These are phyloP conservation scores for Barbarea vulgaris DNA, from an alignment of 345 rosid genomes.

Conservation along the genomic window DNA sequence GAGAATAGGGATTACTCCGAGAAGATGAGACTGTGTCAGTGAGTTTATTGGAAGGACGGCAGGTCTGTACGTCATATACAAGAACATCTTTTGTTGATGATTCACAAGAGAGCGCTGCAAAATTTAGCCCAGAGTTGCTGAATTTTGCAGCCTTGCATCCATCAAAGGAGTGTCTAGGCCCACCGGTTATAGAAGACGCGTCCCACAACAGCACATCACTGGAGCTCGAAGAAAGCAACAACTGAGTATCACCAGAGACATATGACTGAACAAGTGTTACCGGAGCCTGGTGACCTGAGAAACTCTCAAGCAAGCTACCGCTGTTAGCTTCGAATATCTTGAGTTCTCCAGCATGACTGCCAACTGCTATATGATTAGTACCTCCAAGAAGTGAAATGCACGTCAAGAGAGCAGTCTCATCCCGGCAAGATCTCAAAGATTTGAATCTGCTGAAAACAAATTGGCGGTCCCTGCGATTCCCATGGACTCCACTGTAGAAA, in stretches of 20 bases:
- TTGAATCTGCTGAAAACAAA: constrained; percentile 93
- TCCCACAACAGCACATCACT: constrained; percentile 92
- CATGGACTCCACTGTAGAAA: constrained; percentile 83
- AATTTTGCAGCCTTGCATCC: constrained; percentile 91
- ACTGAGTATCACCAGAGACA: constrained; percentile 59
- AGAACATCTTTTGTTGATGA: constrained; percentile 69
- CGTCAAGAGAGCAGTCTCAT: constrained; percentile 82
- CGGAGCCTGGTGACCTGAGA: constrained; percentile 75
- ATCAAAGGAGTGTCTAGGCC: constrained; percentile 74
- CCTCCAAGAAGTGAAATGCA: constrained; percentile 79
- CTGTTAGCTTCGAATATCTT: constrained; percentile 74
- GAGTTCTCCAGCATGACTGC: constrained; percentile 85
- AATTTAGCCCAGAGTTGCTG: constrained; percentile 72
- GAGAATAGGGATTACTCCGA: constrained; percentile 75
- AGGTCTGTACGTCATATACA: constrained; percentile 80
- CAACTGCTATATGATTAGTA: constrained; percentile 81
- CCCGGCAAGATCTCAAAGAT: constrained; percentile 95
- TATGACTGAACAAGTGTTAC: constrained; percentile 73
- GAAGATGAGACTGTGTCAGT: constrained; percentile 69
- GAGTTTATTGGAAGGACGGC: constrained; percentile 48
- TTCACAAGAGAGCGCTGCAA: constrained; percentile 76
- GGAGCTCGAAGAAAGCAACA: constrained; percentile 85
- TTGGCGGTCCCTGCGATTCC: constrained; percentile 94
- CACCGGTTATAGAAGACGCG: constrained; percentile 65
- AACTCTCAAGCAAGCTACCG: constrained; percentile 70